Evolutionary conservation across 1,139 yeast genomes (phyloP).

Genomic region (Tardiomyces depauwii): DNA sequence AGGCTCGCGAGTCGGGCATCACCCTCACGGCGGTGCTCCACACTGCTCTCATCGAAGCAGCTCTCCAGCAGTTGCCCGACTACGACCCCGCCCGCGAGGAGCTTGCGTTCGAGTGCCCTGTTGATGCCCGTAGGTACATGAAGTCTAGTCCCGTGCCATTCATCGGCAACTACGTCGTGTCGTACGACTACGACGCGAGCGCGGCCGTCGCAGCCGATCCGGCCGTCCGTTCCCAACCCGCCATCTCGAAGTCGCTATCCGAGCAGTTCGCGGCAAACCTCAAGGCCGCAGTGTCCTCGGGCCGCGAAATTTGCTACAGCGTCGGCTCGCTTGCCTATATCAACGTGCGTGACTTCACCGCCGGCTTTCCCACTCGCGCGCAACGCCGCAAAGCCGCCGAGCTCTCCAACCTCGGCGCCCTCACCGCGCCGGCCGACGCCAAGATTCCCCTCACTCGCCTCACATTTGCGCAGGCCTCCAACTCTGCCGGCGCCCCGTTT

Average conservation of each 20-base stretch:
- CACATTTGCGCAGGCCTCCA: slow-evolving; percentile 8
- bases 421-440: slow-evolving; percentile 1
- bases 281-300: slow-evolving; percentile 2
- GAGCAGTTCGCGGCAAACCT: slow-evolving; percentile 3
- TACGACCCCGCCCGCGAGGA: slow-evolving; percentile 4
- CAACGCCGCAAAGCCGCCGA: slow-evolving; percentile 10
- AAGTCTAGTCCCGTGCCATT: neutral
- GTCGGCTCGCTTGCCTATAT: slow-evolving; percentile 10
- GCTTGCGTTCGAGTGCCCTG: slow-evolving; percentile 9
- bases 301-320: slow-evolving; percentile 4
- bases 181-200: slow-evolving; percentile 5
- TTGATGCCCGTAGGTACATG: slow-evolving; percentile 12
- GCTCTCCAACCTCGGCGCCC: slow-evolving; percentile 14
- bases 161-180: slow-evolving; percentile 12
- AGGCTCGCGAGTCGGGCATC: slow-evolving; percentile 2
- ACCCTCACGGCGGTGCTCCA: slow-evolving; percentile 4
- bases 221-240: neutral
- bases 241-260: neutral
- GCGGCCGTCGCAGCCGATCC: neutral
- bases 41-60: slow-evolving; percentile 3
- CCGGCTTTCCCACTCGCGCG: slow-evolving; percentile 1
- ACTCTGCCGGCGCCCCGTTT: slow-evolving; percentile 7
- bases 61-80: slow-evolving; percentile 3
- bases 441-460: slow-evolving; percentile 3
- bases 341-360: slow-evolving; percentile 6